phyloP scores from a whole-genome alignment of 2,329 filamentous ascomycete genomes.

The Cladosporium sp. region DNA sequence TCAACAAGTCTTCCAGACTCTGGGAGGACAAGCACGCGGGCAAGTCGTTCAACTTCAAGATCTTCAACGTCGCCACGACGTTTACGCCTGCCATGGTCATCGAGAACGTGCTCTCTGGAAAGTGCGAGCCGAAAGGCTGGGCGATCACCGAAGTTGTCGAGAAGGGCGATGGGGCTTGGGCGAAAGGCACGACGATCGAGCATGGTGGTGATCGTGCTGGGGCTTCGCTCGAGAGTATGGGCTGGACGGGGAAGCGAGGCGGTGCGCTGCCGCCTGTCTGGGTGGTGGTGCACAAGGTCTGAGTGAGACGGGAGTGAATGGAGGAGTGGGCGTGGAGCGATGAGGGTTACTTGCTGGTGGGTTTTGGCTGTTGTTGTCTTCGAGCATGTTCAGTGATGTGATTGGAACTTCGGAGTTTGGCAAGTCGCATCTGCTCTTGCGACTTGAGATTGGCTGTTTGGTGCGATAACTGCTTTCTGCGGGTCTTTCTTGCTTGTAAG shows the following conservation, averaged over 20 bases:
- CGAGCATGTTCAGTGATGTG: too few relatives aligned
- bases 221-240: slow-evolving; percentile 25
- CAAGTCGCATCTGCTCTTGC: too few relatives aligned
- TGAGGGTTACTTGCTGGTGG: too few relatives aligned
- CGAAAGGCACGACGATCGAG: slow-evolving; percentile 28
- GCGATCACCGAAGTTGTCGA: slow-evolving; percentile 31
- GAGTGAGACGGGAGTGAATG: slow-evolving; percentile 4
- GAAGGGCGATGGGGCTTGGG: slow-evolving; percentile 27
- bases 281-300: slow-evolving; percentile 30
- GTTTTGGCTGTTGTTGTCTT: too few relatives aligned
- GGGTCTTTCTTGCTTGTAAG: too few relatives aligned
- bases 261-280: slow-evolving; percentile 31
- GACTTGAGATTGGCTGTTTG: too few relatives aligned
- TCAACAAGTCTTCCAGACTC: slow-evolving; percentile 23
- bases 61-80: slow-evolving; percentile 28
- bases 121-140: slow-evolving; percentile 24
- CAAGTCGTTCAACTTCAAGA: slow-evolving; percentile 25
- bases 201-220: slow-evolving; percentile 27
- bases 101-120: slow-evolving; percentile 25
- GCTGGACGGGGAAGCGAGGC: slow-evolving; percentile 31
- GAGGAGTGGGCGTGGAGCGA: too few relatives aligned
- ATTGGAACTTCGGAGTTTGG: too few relatives aligned
- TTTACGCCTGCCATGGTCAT: slow-evolving; percentile 27
- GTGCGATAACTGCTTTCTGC: too few relatives aligned
- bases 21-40: slow-evolving; percentile 24